Conservation (phyloP, 2,329 filamentous ascomycete species). For the Anisogramma anomala region DNA sequence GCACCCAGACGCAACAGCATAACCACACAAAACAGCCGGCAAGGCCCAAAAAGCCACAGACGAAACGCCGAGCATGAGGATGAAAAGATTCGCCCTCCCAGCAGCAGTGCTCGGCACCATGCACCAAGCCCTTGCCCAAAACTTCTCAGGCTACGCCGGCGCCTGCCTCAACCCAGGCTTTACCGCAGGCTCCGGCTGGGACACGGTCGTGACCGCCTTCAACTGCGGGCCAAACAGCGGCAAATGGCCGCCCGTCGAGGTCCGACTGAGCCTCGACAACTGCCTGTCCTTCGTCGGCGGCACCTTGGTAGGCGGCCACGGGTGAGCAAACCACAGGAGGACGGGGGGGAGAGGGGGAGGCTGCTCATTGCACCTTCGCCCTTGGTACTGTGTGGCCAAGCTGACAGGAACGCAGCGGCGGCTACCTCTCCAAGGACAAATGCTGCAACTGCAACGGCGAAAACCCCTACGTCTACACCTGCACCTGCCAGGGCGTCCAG, state of each 20-base stretch:
- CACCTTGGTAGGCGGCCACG: conserved; percentile 5
- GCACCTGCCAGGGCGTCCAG: not conserved
- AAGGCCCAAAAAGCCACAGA: not conserved
- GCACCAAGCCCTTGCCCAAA: not conserved
- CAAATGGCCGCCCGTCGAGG: conserved; percentile 1
- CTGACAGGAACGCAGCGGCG: conserved; percentile 1
- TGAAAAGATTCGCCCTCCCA: not conserved
- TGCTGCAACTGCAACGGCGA: conserved; percentile 2
- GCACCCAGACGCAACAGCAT: too few relatives aligned
- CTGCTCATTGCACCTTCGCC: too few relatives aligned
- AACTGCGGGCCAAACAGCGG: conserved; percentile 2
- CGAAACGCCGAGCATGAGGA: not conserved
- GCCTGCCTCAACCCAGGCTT: conserved; percentile 4
- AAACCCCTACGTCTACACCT: conserved; percentile 6
- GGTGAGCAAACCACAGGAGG: conserved; percentile 2
- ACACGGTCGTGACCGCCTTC: not conserved
- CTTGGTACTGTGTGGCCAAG: not conserved
- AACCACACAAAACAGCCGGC: not conserved
- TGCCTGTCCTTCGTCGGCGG: conserved; percentile 6
- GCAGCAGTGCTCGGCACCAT: not conserved
- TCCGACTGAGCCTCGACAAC: conserved; percentile 3
- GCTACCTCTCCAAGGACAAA: conserved; percentile 2
- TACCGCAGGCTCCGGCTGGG: conserved; percentile 2
- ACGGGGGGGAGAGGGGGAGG: too few relatives aligned
- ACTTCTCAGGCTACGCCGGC: conserved; percentile 6